Percentiles rank a stretch among this genome's conserved stretches.
These are phyloP conservation scores for Penicillium sp. DNA, from an alignment of 2,329 filamentous ascomycete genomes.

Conservation along the genomic window DNA sequence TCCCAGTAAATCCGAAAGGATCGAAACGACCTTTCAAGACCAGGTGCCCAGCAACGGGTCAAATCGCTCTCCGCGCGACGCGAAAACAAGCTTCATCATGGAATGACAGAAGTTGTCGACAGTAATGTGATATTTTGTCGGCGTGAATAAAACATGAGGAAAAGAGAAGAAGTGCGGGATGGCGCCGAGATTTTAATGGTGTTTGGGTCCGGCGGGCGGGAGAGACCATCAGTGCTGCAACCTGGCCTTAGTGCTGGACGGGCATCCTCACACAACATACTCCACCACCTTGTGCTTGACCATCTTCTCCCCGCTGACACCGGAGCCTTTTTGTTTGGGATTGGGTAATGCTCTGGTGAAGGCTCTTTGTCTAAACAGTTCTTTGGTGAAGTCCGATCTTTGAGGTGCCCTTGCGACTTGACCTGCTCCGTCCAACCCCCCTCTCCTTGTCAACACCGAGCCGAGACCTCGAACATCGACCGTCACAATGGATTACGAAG, in stretches of 20 bases:
- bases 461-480: constrained; percentile 24
- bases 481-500: constrained; percentile 81
- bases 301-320: constrained; percentile 31
- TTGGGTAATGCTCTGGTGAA: constrained; percentile 35
- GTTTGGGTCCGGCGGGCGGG: constrained; percentile 34
- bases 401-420: constrained; percentile 19
- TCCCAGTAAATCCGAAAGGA: constrained; percentile 65
- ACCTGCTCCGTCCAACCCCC: constrained; percentile 20
- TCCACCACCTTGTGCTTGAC: constrained; percentile 33
- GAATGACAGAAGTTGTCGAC: constrained; percentile 55
- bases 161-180: constrained; percentile 38
- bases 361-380: constrained; percentile 20
- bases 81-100: constrained; percentile 65
- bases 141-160: constrained; percentile 46
- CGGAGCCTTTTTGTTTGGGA: constrained; percentile 29
- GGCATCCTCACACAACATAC: constrained; percentile 39
- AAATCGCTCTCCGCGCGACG: constrained; percentile 66
- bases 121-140: constrained; percentile 62
- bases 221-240: constrained; percentile 45
- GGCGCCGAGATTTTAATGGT: constrained; percentile 31
- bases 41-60: constrained; percentile 73
- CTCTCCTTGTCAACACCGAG: constrained; percentile 29
- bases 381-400: constrained; percentile 22
- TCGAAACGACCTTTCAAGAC: constrained; percentile 66
- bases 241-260: constrained; percentile 45